Evolutionary conservation across 2,329 filamentous ascomycete species (phyloP).

Genomic region (Scytalidium sp.): DNA sequence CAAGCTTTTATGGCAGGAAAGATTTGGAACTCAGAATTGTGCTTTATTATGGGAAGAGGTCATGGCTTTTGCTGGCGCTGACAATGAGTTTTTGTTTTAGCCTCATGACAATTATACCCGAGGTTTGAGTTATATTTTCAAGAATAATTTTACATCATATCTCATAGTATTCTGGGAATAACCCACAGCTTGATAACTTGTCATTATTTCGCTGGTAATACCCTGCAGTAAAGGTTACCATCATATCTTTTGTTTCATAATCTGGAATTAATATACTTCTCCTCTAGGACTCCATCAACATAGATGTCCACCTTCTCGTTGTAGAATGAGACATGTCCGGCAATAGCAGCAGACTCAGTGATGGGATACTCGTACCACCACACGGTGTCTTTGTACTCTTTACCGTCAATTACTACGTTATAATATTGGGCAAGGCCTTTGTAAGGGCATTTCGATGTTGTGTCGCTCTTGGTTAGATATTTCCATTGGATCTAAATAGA

Average conservation of each 20-base stretch:
- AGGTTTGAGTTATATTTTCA: background rate
- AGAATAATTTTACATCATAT: background rate
- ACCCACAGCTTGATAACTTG: no score
- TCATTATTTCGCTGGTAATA: no score
- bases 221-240: background rate
- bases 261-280: conserved; percentile 5
- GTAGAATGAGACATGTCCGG: conserved; percentile 59
- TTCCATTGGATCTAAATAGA: conserved; percentile 37
- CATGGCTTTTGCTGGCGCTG: conserved; percentile 3
- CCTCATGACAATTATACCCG: background rate
- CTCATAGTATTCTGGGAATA: background rate
- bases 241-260: background rate
- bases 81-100: background rate
- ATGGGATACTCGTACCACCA: conserved; percentile 62
- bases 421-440: conserved; percentile 65
- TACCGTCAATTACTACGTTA: conserved; percentile 43
- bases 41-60: conserved; percentile 6
- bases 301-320: conserved; percentile 63
- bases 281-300: conserved; percentile 41
- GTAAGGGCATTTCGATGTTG: conserved; percentile 58
- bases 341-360: conserved; percentile 51
- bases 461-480: conserved; percentile 35
- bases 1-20: conserved; percentile 9
- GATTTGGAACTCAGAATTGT: conserved; percentile 2
- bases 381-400: conserved; percentile 45